A percentile compares a stretch with the other conserved stretches of the same genome.
These are phyloP conservation scores for Trypanosomatidae sp. DNA, from an alignment of 208 protist genomes.

Conservation along the genomic window DNA sequence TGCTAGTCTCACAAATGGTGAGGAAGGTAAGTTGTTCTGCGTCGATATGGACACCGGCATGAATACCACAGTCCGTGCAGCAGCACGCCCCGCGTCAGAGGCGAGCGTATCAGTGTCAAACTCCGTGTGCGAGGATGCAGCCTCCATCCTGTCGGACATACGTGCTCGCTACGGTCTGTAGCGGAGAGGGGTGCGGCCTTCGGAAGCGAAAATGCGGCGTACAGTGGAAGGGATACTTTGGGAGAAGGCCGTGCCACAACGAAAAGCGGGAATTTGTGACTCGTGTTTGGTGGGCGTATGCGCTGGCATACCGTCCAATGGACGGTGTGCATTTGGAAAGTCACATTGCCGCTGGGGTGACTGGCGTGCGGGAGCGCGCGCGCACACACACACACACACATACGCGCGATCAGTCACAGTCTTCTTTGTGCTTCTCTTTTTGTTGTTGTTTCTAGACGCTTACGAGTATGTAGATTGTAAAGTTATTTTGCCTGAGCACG, in stretches of 20 bases:
- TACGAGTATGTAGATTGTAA: neutral
- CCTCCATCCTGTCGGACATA: slow-evolving; percentile 50
- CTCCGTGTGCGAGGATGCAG: slow-evolving; percentile 41
- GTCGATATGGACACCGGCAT: neutral
- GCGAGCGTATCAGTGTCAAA: slow-evolving; percentile 10
- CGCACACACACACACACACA: neutral
- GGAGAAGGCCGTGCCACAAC: neutral
- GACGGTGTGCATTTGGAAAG: neutral
- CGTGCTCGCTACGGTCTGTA: slow-evolving; percentile 42
- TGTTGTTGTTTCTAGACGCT: neutral
- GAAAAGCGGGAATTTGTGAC: neutral
- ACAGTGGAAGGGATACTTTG: neutral
- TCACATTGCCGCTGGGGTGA: neutral
- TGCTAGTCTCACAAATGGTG: neutral
- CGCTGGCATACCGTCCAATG: neutral
- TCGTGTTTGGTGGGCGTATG: neutral
- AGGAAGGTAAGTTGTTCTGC: neutral
- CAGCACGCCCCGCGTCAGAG: slow-evolving; percentile 5
- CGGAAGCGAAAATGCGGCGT: neutral
- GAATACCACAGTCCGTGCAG: neutral
- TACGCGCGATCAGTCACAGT: neutral
- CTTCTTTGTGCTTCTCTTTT: neutral
- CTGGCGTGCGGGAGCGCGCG: neutral
- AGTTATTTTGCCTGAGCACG: neutral
- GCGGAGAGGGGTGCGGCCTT: neutral